Evolutionary conservation across 2,329 filamentous ascomycete genomes (phyloP).

Genomic region (Zymoseptoria tritici): DNA sequence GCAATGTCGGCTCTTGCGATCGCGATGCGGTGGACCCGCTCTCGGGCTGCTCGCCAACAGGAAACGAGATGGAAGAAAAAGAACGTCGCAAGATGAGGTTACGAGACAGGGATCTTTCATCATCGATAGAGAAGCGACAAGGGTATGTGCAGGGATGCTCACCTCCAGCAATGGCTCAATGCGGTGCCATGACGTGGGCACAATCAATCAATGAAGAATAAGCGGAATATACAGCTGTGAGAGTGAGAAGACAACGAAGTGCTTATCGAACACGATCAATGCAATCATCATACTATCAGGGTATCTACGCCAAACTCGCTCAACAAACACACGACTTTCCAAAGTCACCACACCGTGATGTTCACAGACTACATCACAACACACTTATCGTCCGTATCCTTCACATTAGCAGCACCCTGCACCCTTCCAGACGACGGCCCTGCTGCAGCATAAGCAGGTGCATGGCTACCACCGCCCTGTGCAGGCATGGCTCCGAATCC

Average conservation of each 20-base stretch:
- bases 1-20: background rate
- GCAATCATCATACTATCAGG: background rate
- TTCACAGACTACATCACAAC: conserved; percentile 41
- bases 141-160: background rate
- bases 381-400: conserved; percentile 35
- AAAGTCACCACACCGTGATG: no score
- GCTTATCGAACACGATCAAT: background rate
- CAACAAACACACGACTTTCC: background rate
- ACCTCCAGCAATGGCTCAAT: background rate
- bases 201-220: background rate
- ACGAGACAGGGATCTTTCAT: background rate
- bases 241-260: background rate
- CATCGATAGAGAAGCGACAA: background rate
- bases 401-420: conserved; percentile 19
- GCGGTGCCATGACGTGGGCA: background rate
- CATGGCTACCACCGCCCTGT: conserved; percentile 4
- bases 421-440: conserved; percentile 9
- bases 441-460: conserved; percentile 6
- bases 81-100: background rate
- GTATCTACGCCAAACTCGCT: background rate
- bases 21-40: background rate
- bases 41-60: background rate
- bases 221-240: no score
- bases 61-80: background rate
- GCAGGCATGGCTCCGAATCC: background rate